Evolutionary conservation across 2,329 filamentous ascomycete species (phyloP).

Genomic region (Aspergillus ochraceus): DNA sequence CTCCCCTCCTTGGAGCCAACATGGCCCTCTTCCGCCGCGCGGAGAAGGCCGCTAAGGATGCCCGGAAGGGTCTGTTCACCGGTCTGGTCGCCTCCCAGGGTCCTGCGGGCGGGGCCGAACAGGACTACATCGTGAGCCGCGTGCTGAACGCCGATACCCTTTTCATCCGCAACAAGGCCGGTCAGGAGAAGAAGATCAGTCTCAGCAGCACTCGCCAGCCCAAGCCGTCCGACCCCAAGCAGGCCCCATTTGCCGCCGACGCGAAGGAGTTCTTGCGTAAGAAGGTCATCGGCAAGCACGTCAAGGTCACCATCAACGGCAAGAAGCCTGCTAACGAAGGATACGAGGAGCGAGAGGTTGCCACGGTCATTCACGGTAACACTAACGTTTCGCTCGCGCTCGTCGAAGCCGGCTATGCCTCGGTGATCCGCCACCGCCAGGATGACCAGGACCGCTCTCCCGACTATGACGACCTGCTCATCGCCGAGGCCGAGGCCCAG

Average conservation of each 20-base stretch:
- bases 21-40: conserved; percentile 85
- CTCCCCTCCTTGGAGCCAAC: conserved; percentile 81
- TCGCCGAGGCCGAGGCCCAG: conserved; percentile 63
- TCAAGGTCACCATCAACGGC: conserved; percentile 84
- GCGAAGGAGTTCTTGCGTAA: conserved; percentile 96
- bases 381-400: conserved; percentile 83
- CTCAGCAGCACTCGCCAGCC: conserved; percentile 92
- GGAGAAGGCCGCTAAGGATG: conserved; percentile 79
- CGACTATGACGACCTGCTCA: conserved; percentile 72
- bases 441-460: conserved; percentile 92
- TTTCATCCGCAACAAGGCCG: conserved; percentile 79
- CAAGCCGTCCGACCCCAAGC: conserved; percentile 81
- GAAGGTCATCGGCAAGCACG: conserved; percentile 92
- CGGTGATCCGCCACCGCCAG: conserved; percentile 90
- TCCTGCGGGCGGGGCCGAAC: conserved; percentile 56
- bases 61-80: conserved; percentile 77
- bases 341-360: conserved; percentile 93
- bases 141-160: conserved; percentile 88
- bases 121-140: conserved; percentile 82
- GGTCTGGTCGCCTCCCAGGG: conserved; percentile 70
- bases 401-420: conserved; percentile 90
- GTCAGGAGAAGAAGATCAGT: conserved; percentile 83
- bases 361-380: conserved; percentile 77
- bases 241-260: conserved; percentile 85
- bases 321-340: conserved; percentile 86